Conservation (phyloP, 345 rosid species). For the Eucalyptus virginea region DNA sequence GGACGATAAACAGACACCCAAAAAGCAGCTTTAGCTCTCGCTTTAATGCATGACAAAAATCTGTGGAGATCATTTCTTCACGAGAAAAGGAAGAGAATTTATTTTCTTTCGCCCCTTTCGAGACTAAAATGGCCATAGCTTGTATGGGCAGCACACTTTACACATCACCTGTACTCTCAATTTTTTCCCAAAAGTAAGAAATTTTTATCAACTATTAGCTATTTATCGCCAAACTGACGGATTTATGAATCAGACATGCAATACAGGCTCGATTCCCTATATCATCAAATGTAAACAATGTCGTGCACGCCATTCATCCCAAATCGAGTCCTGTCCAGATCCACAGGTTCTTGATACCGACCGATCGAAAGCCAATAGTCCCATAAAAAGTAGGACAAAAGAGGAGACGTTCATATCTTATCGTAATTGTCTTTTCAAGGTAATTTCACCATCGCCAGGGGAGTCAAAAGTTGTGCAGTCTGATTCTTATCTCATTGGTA, state of each 20-base stretch:
- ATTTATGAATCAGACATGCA: not conserved
- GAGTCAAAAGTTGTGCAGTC: not conserved
- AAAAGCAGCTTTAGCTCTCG: not conserved
- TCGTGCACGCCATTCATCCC: not conserved
- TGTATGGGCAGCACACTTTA: not conserved
- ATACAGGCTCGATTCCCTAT: not conserved
- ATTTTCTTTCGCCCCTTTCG: not conserved
- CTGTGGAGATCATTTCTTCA: not conserved
- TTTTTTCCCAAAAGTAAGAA: not conserved
- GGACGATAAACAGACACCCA: not conserved
- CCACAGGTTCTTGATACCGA: not conserved
- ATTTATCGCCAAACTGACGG: not conserved
- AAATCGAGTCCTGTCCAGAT: not conserved
- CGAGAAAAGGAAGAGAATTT: not conserved
- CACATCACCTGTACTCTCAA: not conserved
- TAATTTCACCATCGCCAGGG: not conserved
- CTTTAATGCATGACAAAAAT: not conserved
- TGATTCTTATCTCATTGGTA: not conserved
- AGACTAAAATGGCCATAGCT: not conserved
- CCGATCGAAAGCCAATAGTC: not conserved
- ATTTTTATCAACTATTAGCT: too few species aligned
- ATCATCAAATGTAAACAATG: not conserved
- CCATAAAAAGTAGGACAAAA: not conserved
- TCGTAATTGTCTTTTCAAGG: not conserved
- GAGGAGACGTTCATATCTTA: not conserved